Conservation (phyloP, 768 basidiomycete genomes). For the Suillus subalutaceus region DNA sequence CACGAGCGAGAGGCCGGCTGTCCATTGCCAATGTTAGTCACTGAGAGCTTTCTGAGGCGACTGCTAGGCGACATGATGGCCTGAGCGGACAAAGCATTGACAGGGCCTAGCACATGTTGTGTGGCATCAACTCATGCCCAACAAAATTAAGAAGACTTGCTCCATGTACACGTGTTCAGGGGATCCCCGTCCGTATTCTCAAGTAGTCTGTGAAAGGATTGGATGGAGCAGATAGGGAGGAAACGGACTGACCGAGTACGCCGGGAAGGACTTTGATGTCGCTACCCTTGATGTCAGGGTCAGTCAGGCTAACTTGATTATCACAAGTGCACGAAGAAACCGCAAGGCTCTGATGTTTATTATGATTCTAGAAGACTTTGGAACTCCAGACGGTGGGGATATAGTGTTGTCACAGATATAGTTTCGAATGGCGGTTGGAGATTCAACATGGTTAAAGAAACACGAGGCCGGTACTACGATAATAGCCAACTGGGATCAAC, state of each 20-base stretch:
- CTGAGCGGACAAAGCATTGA: slow-evolving; percentile 19
- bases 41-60: slow-evolving; percentile 42
- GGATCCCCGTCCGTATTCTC: slow-evolving; percentile 2
- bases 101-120: slow-evolving; percentile 21
- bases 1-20: slow-evolving; percentile 45
- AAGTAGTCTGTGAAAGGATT: slow-evolving; percentile 1
- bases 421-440: neutral
- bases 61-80: slow-evolving; percentile 46
- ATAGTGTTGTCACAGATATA: neutral
- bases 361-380: neutral
- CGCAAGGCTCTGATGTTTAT: neutral
- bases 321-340: neutral
- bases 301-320: neutral
- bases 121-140: slow-evolving; percentile 19
- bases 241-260: slow-evolving; percentile 1
- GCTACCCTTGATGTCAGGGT: neutral
- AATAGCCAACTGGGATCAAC: neutral
- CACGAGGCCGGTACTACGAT: neutral
- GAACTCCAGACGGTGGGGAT: neutral
- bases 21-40: slow-evolving; percentile 37
- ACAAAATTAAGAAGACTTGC: slow-evolving; percentile 15
- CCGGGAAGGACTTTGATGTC: neutral
- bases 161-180: slow-evolving; percentile 29
- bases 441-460: neutral
- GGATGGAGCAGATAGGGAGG: neutral